Evolutionary conservation across 805 yeast species (phyloP).

Genomic region (Nakazawaea sp.): DNA sequence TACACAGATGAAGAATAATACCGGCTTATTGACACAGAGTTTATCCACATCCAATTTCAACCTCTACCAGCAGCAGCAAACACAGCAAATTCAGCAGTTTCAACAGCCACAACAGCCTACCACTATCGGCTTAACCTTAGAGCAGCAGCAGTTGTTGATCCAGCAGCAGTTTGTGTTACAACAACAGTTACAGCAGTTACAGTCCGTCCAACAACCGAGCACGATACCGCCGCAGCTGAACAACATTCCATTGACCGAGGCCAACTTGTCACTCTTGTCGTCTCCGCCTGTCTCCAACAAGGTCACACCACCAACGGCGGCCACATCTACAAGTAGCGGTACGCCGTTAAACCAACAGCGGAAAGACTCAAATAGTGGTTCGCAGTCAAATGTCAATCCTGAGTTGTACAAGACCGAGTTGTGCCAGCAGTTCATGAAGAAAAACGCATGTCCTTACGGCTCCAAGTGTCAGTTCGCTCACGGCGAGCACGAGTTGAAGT

Average conservation of each 20-base stretch:
- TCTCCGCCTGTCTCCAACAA: slow-evolving; percentile 17
- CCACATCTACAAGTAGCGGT: not conserved
- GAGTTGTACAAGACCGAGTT: slow-evolving; percentile 81
- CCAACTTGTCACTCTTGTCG: slow-evolving; percentile 26
- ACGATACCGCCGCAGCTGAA: not conserved
- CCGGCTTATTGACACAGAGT: not conserved
- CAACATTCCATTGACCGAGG: slow-evolving; percentile 27
- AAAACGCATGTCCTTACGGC: slow-evolving; percentile 79
- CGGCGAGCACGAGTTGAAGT: slow-evolving; percentile 70
- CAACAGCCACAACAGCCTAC: not conserved
- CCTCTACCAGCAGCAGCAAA: slow-evolving; percentile 3
- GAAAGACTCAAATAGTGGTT: not conserved
- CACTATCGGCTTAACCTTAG: slow-evolving; percentile 7
- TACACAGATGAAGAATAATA: not conserved
- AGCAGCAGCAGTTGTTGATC: slow-evolving; percentile 11
- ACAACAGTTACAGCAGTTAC: slow-evolving; percentile 12
- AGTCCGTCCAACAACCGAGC: slow-evolving; percentile 4
- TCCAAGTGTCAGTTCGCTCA: slow-evolving; percentile 93
- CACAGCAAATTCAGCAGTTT: not conserved
- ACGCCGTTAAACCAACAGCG: not conserved
- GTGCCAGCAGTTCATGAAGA: slow-evolving; percentile 69
- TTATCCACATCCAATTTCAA: not conserved
- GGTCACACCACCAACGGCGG: slow-evolving; percentile 10
- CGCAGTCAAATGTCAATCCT: slow-evolving; percentile 12
- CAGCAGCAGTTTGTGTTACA: slow-evolving; percentile 11